These are phyloP conservation scores for Leccinum ochraceum DNA, from an alignment of 768 basidiomycete genomes.

Conservation along the genomic window DNA sequence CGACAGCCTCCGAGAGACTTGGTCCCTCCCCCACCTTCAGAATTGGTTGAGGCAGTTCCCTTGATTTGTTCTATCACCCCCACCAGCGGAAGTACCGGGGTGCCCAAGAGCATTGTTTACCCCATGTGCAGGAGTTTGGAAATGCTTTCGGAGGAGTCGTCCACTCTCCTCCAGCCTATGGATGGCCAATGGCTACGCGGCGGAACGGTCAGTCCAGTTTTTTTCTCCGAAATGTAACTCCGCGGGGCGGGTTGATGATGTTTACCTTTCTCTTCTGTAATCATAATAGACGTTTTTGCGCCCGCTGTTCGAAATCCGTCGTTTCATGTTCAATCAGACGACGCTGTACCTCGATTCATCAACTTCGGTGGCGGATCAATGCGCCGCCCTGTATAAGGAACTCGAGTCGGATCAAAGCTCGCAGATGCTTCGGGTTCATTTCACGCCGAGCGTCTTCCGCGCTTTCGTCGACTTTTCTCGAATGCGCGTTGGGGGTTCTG, in stretches of 20 bases:
- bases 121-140: conserved; percentile 30
- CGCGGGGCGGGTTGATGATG: conserved; percentile 3
- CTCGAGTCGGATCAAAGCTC: conserved; percentile 23
- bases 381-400: conserved; percentile 25
- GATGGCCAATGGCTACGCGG: conserved; percentile 36
- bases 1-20: conserved; percentile 11
- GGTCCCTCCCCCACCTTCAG: conserved; percentile 17
- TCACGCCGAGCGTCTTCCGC: conserved; percentile 32
- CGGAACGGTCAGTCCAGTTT: conserved; percentile 26
- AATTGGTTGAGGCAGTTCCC: conserved; percentile 24
- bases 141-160: conserved; percentile 30
- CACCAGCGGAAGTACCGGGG: conserved; percentile 33
- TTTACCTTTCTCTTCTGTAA: background rate
- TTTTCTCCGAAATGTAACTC: background rate
- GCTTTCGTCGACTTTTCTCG: conserved; percentile 31
- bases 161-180: conserved; percentile 26
- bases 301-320: conserved; percentile 33
- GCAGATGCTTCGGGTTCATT: conserved; percentile 30
- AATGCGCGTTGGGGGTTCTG: conserved; percentile 20
- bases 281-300: conserved; percentile 29
- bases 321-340: conserved; percentile 36
- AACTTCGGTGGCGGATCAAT: conserved; percentile 30
- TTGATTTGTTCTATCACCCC: conserved; percentile 29
- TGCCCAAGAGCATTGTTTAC: conserved; percentile 34
- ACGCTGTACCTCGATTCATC: conserved; percentile 32